Percentiles rank a stretch among this genome's conserved stretches.
phyloP scores from a whole-genome alignment of 305 asterid species.

The Withania somnifera region DNA sequence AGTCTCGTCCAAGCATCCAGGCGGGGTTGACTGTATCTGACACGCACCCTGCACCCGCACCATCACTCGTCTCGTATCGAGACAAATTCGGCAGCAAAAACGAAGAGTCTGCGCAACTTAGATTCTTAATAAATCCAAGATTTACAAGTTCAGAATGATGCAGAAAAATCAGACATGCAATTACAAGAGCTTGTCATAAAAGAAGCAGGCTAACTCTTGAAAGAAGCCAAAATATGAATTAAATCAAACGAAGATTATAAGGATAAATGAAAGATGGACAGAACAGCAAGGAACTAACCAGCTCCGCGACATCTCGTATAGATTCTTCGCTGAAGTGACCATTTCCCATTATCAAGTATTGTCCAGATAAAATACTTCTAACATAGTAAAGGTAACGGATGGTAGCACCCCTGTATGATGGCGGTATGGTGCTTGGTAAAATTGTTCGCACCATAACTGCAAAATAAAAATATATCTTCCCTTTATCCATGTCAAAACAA shows the following conservation, averaged over 20 bases:
- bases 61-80: too few relatives aligned
- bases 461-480: slow-evolving; percentile 9
- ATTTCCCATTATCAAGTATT: slow-evolving; percentile 49
- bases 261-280: neutral
- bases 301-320: slow-evolving; percentile 40
- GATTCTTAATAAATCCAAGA: neutral
- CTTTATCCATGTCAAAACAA: slow-evolving; percentile 4
- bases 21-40: too few relatives aligned
- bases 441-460: slow-evolving; percentile 67
- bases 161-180: neutral
- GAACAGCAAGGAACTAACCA: slow-evolving; percentile 39
- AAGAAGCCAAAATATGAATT: neutral
- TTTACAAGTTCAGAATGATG: neutral
- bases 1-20: too few relatives aligned
- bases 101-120: too few relatives aligned
- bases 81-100: too few relatives aligned
- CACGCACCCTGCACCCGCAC: too few relatives aligned
- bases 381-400: slow-evolving; percentile 72
- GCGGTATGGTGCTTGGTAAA: slow-evolving; percentile 66
- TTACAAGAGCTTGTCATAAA: neutral
- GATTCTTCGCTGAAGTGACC: slow-evolving; percentile 49
- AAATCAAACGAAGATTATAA: neutral
- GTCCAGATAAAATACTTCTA: slow-evolving; percentile 51
- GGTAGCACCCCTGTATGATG: slow-evolving; percentile 84
- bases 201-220: neutral